Conservation (phyloP, 495 filamentous ascomycete species). For the Neurospora discreta region DNA sequence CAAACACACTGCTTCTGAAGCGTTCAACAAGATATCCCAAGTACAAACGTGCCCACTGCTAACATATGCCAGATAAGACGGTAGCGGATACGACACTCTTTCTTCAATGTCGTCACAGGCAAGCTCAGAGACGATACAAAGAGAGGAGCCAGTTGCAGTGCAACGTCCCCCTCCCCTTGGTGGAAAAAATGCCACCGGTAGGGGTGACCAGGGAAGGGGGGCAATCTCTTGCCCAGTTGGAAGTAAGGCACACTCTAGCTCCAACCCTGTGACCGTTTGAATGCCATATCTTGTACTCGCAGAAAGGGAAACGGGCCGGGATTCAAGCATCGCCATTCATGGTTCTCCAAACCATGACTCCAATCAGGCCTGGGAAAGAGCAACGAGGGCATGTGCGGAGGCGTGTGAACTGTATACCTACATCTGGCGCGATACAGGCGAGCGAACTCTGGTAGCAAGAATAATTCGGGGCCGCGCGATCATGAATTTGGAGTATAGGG, state of each 20-base stretch:
- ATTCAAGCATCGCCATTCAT: not conserved
- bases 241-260: not conserved
- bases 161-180: constrained; percentile 5
- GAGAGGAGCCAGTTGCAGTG: not conserved
- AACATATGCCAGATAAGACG: not conserved
- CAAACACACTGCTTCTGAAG: not conserved
- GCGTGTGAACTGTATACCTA: not conserved
- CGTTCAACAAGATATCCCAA: not conserved
- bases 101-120: not conserved
- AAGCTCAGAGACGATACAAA: not conserved
- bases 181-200: constrained; percentile 9
- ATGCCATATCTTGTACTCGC: not conserved
- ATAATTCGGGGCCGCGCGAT: not conserved
- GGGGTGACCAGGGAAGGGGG: not conserved
- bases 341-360: not conserved
- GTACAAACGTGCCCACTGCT: not conserved
- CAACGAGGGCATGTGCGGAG: not conserved
- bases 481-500: not conserved
- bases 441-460: not conserved
- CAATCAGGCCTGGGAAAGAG: constrained; percentile 1
- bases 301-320: constrained; percentile 6
- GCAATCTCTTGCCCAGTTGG: not conserved
- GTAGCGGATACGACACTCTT: not conserved
- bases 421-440: not conserved
- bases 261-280: not conserved